Evolutionary conservation across 1,284 basidiomycete genomes (phyloP), one percentile per base, ranked within the genome.

Genomic region (Pseudozyma sp.): DNA sequence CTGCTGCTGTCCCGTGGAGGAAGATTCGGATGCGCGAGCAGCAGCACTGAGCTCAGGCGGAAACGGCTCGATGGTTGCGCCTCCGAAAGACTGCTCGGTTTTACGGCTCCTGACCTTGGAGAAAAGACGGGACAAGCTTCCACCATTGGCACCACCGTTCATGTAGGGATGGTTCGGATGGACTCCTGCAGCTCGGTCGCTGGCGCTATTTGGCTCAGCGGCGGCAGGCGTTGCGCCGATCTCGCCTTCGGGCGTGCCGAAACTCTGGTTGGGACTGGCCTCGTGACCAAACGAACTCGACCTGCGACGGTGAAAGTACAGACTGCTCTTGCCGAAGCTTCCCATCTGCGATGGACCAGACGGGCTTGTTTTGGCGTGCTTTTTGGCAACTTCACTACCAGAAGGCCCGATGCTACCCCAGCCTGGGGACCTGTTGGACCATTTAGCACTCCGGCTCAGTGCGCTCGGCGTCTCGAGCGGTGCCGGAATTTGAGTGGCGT

Each of bases 211-310:
- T 11, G 50, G 63, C 43, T 54, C 63, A 3, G 39, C 34, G 6
- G 54, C 17, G 9, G 7, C 34, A n/a, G 56, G 17, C 5, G 54
- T 19, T 16, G 19, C 40, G 42, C 49, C 51, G 3, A 16, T 52
- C 4, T 47, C 48, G 13, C 60, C 60, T 7, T 63, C 47, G 4
- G 51, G 37, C 13, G 49, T n/a, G 1, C 54, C 63, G n/a, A 56
- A 48, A 31, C 58, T 53, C 5, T 55, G 52, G 39, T 51, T 37
- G 16, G 54, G 63, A 14, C 46, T 59, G 16, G 63, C 64, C 19
- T 68, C 65, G 55, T 80, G 71, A 24, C 78, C 78, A 37, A 80
- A 80, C 4, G 77, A 79, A 62, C 74, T 77, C 24, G 77, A 79
- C 33, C 71, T 46, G 24, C 78, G 60, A 3, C 64, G 66, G 35